Evolutionary conservation across 2,329 filamentous ascomycete genomes (phyloP).

Genomic region (Sclerotinia trifoliorum): DNA sequence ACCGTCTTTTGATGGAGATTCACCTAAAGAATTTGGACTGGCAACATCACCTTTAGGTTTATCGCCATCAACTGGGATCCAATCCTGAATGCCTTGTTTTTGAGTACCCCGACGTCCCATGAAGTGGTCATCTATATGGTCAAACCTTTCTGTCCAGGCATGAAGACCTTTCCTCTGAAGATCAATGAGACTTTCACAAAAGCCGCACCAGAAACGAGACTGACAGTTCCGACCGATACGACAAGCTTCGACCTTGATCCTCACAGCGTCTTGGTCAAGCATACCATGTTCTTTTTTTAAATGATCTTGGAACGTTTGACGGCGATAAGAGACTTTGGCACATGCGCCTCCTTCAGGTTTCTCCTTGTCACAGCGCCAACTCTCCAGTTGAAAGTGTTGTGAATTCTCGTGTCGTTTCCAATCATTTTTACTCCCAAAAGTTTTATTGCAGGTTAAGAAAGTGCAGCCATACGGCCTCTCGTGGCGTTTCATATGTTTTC

Average conservation of each 20-base stretch:
- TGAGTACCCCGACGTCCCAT: constrained; percentile 48
- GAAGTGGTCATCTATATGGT: constrained; percentile 77
- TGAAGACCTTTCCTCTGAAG: constrained; percentile 47
- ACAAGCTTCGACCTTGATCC: constrained; percentile 51
- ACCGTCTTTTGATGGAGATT: constrained; percentile 7
- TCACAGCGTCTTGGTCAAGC: constrained; percentile 32
- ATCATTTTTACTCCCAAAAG: constrained; percentile 89
- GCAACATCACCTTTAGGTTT: constrained; percentile 27
- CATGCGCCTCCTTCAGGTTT: constrained; percentile 46
- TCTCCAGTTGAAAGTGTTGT: constrained; percentile 70
- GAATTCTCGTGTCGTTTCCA: constrained; percentile 88
- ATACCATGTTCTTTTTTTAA: constrained; percentile 46
- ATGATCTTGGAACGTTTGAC: constrained; percentile 61
- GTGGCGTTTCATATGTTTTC: constrained; percentile 84
- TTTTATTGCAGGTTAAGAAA: constrained; percentile 63
- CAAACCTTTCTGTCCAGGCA: constrained; percentile 59
- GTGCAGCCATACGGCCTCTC: constrained; percentile 81
- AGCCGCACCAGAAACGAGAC: constrained; percentile 81
- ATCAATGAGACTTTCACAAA: constrained; percentile 62
- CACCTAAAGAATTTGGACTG: constrained; percentile 16
- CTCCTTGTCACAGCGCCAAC: constrained; percentile 65
- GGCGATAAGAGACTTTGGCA: constrained; percentile 56
- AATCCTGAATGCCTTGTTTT: constrained; percentile 53
- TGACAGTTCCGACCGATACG: constrained; percentile 65
- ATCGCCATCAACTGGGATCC: constrained; percentile 44